Base-by-base conservation (phyloP, 192 early-diverging fungal species). In the Chytriomyces sp. region DNA sequence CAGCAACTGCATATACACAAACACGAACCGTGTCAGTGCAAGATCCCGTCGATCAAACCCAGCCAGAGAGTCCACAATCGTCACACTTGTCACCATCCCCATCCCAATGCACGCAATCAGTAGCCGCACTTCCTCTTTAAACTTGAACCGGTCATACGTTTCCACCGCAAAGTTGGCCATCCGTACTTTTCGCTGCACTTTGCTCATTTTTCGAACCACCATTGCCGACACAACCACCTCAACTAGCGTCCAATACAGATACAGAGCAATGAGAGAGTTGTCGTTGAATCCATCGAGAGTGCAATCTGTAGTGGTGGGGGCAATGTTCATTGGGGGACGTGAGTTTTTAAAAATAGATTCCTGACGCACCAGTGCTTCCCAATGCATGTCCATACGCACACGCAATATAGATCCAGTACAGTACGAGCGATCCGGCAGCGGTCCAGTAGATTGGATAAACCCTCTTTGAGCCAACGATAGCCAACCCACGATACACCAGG, bases 1-100 rank as follows among this genome's bases (percentile, higher is more conserved):
- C 23, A 75, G 49, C 46, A 75, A 45, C 73, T 75, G 73, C 64
- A 66, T 66, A 6, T 24, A 60, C 10, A 75, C 73, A 65, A 75
- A 75, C 35, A 75, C 73, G 7, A 66, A 8, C n/a, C 63, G 61
- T 23, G 53, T 75, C 8, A 75, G 49, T 44, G 45, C 18, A 46
- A 75, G 43, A n/a, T 69, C 26, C 50, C 68, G 10, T 35, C 45
- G 23, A 28, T 16, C 28, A 53, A 44, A 53, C 16, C 20, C 23
- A 8, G 44, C 28, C 28, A 20, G 45, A 57, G 53, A 57, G 20
- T 57, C 53, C 9, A 47, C 43, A 53, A 75, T 75, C 6, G 73
- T 53, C 45, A 75, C 6, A 6, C 24, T 48, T 7, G 73, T 75
- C 7, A 75, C 73, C 10, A 18, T 28, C 24, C n/a, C 10, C 73